Evolutionary conservation across 2,329 filamentous ascomycete species (phyloP), one percentile per base, ranked within the genome.

Genomic region (Rutstroemia sp.): DNA sequence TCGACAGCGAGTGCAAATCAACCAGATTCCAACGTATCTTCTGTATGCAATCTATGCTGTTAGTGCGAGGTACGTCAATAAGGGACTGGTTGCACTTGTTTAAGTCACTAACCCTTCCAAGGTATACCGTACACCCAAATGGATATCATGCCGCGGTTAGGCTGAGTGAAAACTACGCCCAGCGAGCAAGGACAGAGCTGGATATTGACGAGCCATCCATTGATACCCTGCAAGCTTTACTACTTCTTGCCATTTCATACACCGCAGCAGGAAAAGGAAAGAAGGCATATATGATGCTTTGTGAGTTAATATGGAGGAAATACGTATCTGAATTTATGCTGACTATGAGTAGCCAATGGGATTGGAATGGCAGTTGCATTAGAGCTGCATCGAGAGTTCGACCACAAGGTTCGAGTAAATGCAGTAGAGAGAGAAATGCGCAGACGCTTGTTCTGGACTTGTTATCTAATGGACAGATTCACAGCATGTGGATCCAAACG

Each of bases 401-500:
- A 89, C 23, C 68, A 76, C 5, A 80, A 81, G 51, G 74, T 81
- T 12, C 80, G 81, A 55, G 77, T 88, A 10, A 80, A 82, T 0
- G 77, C 83, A 0, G 74, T 82, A 4, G 89, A 95, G 67, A 80
- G 87, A 56, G 90, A 95, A 73, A 84, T 85, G 66, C 80, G 88
- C 47, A 78, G 90, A 54, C 80, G 88, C n/a, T 74, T 95, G 2
- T 95, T 95, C 70, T 95, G 90, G 90, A 86, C 88, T 2, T 92
- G 88, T 68, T 95, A 94, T 65, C 75, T 95, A 25, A 84, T 95
- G 70, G 90, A 95, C 67, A 81, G 88, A n/a, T 94, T 92, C 64
- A 79, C 86, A 63, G 82, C 87, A 1, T 90, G 87, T 62, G 90
- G 90, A 16, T 92, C 89, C 3, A 90, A 88, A 65, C 79, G 90